Evolutionary conservation across 495 filamentous ascomycete genomes (phyloP), one percentile per base, ranked within the genome.

Genomic region (Daldinia concentrica): DNA sequence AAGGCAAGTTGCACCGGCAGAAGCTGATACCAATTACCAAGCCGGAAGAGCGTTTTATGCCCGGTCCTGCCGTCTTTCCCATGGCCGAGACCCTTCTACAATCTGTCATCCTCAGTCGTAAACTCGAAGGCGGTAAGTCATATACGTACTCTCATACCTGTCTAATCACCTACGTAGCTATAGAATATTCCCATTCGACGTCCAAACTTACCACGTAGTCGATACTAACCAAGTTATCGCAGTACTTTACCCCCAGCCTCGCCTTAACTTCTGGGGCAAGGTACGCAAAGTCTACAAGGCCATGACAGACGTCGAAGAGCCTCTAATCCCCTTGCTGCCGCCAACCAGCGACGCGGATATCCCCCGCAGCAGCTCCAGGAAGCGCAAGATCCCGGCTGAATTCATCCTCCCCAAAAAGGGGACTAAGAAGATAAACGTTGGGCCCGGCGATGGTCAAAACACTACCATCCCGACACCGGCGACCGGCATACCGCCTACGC

Each of bases 81-180:
- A 76, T 76, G 74, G 74, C 66, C 11, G 76, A 78, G 30, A 74
- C 74, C 9, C 62, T 74, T n/a, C 58, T 74, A 29, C 76, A 78
- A 34, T 62, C 70, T 12, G 12, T 76, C 11, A 14, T 54, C 15
- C 58, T 78, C 8, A 74, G 71, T 32, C n/a, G 64, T 6, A 43
- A 72, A 22, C 63, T 76, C 14, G 65, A 60, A 58, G 15, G 26
- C 1, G 34, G 76, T 78, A 74, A 71, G 76, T 67, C 26, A 56
- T 30, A 9, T 14, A 34, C 3, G 14, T 3, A 4, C 12, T 36
- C 34, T 36, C 34, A 36, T 36, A 36, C 12, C 12, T 36, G 12
- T 36, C 34, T 36, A 36, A 11, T 34, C 32, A 34, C 32, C 32
- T 34, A 34, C 9, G 9, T 34, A 29, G 27, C 7, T 29, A 32